Percentiles rank a stretch among this genome's conserved stretches.
These are phyloP conservation scores for Draba incana DNA, from an alignment of 345 rosid genomes.

Conservation along the genomic window DNA sequence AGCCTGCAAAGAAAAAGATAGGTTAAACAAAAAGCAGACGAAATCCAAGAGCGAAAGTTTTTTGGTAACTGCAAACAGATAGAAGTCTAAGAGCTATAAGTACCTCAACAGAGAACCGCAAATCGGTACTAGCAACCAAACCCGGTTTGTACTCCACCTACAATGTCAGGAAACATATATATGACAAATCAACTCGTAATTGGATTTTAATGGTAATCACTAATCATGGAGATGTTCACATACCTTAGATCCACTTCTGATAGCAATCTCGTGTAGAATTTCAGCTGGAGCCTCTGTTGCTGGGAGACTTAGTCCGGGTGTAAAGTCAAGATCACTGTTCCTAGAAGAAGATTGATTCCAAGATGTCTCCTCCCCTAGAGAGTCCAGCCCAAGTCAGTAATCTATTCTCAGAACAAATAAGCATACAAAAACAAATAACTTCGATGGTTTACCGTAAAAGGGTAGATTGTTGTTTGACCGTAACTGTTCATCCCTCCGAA, in stretches of 20 bases:
- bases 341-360: slow-evolving; percentile 61
- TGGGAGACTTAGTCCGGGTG: slow-evolving; percentile 59
- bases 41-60: neutral
- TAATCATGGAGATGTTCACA: slow-evolving; percentile 24
- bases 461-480: slow-evolving; percentile 57
- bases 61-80: neutral
- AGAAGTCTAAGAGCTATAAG: slow-evolving; percentile 27
- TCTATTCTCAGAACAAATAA: slow-evolving; percentile 15
- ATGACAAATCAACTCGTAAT: slow-evolving; percentile 12
- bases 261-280: slow-evolving; percentile 75
- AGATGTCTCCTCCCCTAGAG: slow-evolving; percentile 65
- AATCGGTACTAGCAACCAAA: slow-evolving; percentile 65
- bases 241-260: slow-evolving; percentile 89
- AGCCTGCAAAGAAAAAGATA: slow-evolving; percentile 55
- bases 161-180: slow-evolving; percentile 36
- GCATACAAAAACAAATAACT: slow-evolving; percentile 28
- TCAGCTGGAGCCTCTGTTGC: slow-evolving; percentile 61
- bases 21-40: slow-evolving; percentile 4
- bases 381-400: slow-evolving; percentile 33
- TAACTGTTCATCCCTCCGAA: slow-evolving; percentile 48
- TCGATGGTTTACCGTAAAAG: slow-evolving; percentile 61
- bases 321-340: slow-evolving; percentile 68
- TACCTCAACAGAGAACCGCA: slow-evolving; percentile 92
- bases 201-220: slow-evolving; percentile 9
- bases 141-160: slow-evolving; percentile 81